Base-by-base conservation (phyloP, 176 grass and related monocot genomes). In the Musa troglodytarum region DNA sequence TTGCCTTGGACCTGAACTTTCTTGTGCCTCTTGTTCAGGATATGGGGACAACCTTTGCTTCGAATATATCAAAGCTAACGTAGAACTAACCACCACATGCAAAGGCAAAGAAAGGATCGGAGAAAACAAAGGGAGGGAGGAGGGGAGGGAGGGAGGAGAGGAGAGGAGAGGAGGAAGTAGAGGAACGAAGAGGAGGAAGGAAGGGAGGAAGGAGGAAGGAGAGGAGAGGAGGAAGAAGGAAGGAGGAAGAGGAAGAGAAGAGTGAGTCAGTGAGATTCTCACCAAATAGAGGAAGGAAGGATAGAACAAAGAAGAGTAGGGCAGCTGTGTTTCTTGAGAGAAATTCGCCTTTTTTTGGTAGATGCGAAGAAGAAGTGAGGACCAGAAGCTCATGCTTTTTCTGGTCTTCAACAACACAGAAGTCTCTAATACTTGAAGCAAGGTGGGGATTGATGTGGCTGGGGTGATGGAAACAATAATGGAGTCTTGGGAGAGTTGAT, bases 391-490 rank as follows among this genome's bases (percentile, higher is more conserved):
- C n/a, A n/a, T n/a, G n/a, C n/a, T 11, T 8, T 10, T 16, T 2
- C 10, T 10, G 29, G 10, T 24, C 53, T 83, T 80, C 69, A 61
- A 61, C 24, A n/a, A n/a, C n/a, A n/a, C n/a, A n/a, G n/a, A n/a
- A 5, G 21, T 34, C 72, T 56, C 4, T 43, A 43, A 43, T 43
- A 24, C 54, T 43, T 69, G 54, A 76, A 24, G 72, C 5, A 43
- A 73, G 63, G 72, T 66, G 25, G 52, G 13, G 19, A 10, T 10
- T 61, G 26, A 63, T 73, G 62, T 43, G 54, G 63, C 57, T 28
- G 52, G 61, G 54, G 51, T 52, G 63, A 86, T 67, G 77, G 51
- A 23, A 50, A 7, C 81, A 78, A 86, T 89, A 83, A 86, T 83
- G 26, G 69, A 89, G 69, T 0, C 15, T 74, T 3, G 25, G 55